phyloP scores from a whole-genome alignment of 495 filamentous ascomycete species.

The Tuber brumale region DNA sequence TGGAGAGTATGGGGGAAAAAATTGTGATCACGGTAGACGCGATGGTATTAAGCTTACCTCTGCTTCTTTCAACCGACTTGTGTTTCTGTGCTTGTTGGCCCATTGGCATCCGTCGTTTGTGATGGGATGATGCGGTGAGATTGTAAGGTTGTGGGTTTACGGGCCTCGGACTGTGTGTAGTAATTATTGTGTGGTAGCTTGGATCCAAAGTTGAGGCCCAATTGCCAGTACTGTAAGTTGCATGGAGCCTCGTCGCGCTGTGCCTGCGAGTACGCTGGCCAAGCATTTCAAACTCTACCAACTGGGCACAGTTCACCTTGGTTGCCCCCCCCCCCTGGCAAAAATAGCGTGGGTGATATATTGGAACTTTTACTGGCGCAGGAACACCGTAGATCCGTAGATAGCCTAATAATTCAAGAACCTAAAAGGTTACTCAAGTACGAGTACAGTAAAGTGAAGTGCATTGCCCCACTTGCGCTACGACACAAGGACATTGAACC shows the following conservation, averaged over 20 bases:
- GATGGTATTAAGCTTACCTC: neutral
- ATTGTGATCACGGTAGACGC: neutral
- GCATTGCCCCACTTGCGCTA: neutral
- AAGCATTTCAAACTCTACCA: neutral
- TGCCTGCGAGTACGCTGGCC: neutral
- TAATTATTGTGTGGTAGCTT: neutral
- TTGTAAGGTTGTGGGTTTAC: neutral
- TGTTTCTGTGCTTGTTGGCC: constrained; percentile 1
- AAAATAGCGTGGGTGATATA: neutral
- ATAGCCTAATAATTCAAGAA: too few relatives aligned
- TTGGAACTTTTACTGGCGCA: too few relatives aligned
- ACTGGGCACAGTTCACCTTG: too few relatives aligned
- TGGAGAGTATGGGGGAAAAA: neutral
- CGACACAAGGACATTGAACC: neutral
- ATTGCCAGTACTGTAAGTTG: too few relatives aligned
- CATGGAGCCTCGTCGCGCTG: neutral
- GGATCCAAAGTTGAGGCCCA: neutral
- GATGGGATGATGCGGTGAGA: neutral
- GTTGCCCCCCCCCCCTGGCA: neutral
- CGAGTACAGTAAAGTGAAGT: too few relatives aligned
- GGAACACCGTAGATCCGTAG: too few relatives aligned
- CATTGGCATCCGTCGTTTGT: neutral
- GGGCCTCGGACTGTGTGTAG: neutral
- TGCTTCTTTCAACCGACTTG: neutral
- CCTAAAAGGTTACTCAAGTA: too few relatives aligned